Percentiles rank a stretch among this genome's conserved stretches.
Evolutionary conservation across 2,329 filamentous ascomycete species (phyloP).

Genomic region (Paraconiothyrium brasiliense): DNA sequence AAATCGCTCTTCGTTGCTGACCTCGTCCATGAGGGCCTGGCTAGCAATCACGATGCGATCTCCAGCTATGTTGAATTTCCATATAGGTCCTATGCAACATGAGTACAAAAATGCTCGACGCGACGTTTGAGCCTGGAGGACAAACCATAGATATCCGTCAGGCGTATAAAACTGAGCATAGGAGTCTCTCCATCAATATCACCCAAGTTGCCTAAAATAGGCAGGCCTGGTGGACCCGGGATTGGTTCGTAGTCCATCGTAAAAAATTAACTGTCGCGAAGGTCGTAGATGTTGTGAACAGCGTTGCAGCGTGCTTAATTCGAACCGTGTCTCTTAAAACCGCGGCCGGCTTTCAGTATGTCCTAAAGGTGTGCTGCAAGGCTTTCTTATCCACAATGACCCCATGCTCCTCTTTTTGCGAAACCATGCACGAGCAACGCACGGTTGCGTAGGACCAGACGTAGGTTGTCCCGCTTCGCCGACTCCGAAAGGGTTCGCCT

Average conservation of each 20-base stretch:
- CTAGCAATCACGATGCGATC: constrained; percentile 43
- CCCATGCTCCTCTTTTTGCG: neutral
- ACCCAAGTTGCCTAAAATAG: constrained; percentile 71
- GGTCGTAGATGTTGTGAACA: neutral
- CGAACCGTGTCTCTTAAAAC: neutral
- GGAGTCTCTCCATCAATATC: constrained; percentile 71
- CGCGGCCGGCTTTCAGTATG: neutral
- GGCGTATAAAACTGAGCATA: constrained; percentile 61
- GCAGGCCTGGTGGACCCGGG: constrained; percentile 70
- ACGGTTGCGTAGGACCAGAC: constrained; percentile 6
- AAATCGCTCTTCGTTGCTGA: constrained; percentile 51
- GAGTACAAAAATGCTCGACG: neutral
- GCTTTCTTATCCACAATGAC: neutral
- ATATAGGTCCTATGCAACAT: constrained; percentile 38
- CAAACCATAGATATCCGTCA: constrained; percentile 73
- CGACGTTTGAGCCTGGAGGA: neutral
- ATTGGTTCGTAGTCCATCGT: constrained; percentile 55
- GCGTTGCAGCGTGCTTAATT: neutral
- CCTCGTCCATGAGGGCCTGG: constrained; percentile 50
- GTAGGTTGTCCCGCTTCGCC: constrained; percentile 17
- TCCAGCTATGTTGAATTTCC: constrained; percentile 42
- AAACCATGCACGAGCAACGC: neutral
- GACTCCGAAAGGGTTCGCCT: constrained; percentile 16
- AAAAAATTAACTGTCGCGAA: neutral
- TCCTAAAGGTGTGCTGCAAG: neutral